Conservation (phyloP, 225 moss, liverwort and hornwort genomes). For the Bryum argenteum region DNA sequence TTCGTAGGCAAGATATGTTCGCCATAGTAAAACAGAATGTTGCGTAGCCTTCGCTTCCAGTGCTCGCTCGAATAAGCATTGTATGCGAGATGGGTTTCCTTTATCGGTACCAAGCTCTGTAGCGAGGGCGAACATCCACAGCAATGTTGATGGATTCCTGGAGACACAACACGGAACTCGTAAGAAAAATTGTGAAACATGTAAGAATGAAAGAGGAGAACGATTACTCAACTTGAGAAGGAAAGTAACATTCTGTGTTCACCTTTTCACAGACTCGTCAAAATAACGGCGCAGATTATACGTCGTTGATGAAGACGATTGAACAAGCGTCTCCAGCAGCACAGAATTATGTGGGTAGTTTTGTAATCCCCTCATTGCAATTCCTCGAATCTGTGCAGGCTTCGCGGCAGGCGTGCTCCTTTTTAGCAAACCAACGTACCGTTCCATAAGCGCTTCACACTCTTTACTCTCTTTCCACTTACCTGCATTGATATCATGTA, state of each 20-base stretch:
- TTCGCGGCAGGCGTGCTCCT: slow-evolving; percentile 50
- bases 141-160: slow-evolving; percentile 77
- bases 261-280: slow-evolving; percentile 71
- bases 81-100: slow-evolving; percentile 71
- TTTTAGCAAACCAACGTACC: slow-evolving; percentile 70
- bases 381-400: slow-evolving; percentile 67
- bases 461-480: slow-evolving; percentile 77
- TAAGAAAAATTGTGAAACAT: slow-evolving; percentile 1
- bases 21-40: slow-evolving; percentile 90
- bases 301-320: slow-evolving; percentile 48
- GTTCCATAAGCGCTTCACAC: slow-evolving; percentile 75
- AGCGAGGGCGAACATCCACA: slow-evolving; percentile 87
- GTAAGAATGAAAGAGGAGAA: slow-evolving; percentile 19
- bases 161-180: background rate
- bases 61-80: slow-evolving; percentile 88
- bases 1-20: slow-evolving; percentile 89
- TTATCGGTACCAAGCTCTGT: slow-evolving; percentile 59
- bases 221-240: slow-evolving; percentile 7
- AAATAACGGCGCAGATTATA: slow-evolving; percentile 77
- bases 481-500: slow-evolving; percentile 39
- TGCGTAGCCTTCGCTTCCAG: slow-evolving; percentile 78
- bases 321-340: slow-evolving; percentile 54
- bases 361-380: slow-evolving; percentile 53
- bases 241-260: slow-evolving; percentile 15
- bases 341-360: slow-evolving; percentile 78